Evolutionary conservation across 2,329 filamentous ascomycete species (phyloP), one percentile per base, ranked within the genome.

Genomic region (Fusarium pilosicola): DNA sequence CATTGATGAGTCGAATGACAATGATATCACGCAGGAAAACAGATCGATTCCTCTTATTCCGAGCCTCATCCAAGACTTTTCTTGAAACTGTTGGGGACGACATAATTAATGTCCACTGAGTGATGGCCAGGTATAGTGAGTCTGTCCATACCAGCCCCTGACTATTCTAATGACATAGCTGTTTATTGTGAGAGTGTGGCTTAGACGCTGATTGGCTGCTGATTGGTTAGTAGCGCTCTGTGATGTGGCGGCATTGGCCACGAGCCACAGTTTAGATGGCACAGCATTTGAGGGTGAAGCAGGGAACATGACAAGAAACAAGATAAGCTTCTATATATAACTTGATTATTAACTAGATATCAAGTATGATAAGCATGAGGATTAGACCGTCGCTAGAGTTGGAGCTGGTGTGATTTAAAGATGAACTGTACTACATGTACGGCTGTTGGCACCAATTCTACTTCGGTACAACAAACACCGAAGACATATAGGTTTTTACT

Each of bases 1-100:
- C 91, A 84, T 97, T 97, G 80, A 93, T 81, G 73, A 96, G 87
- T 62, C 96, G 94, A 72, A 97, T 88, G 45, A 89, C 86, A 74
- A 98, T 77, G 61, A 90, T 82, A 68, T 78, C 70, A 54, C 74
- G 77, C 9, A 82, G 69, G 60, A 83, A 81, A 45, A 77, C 65
- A 34, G 79, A 74, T 24, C 72, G 74, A 24, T 79, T 74, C 62
- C 73, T 63, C 45, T 63, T 54, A 66, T 75, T 75, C 14, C 70
- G 70, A 65, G 71, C 71, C 55, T 79, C 59, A 38, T 74, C 72
- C 13, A 74, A 45, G 24, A 49, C 48, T 28, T 36, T 58, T 14
- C 52, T 55, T n/a, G 65, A 55, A 44, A 59, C 48, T 39, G 56
- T 44, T 61, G 46, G 26, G n/a, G 70, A 61, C 51, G 65, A 73